Evolutionary conservation across 768 basidiomycete genomes (phyloP).

Genomic region (Dioszegia hungarica): DNA sequence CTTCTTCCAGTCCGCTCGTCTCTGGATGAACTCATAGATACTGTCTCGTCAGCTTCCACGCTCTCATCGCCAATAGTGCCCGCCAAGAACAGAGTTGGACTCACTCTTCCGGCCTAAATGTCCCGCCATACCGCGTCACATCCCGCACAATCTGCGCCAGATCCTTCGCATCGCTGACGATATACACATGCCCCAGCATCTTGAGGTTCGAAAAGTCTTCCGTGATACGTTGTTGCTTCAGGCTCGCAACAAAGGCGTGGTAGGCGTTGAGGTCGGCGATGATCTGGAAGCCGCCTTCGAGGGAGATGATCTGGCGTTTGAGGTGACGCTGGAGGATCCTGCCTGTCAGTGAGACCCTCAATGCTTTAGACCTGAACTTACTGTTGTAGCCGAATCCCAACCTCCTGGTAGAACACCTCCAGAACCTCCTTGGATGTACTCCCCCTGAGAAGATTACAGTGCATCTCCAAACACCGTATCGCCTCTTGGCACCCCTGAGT

Average conservation of each 20-base stretch:
- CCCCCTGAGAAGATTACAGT: slow-evolving; percentile 84
- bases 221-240: slow-evolving; percentile 78
- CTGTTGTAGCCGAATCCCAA: slow-evolving; percentile 82
- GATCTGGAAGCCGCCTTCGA: slow-evolving; percentile 88
- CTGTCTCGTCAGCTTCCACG: slow-evolving; percentile 51
- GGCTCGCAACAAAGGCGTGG: slow-evolving; percentile 75
- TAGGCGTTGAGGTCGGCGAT: slow-evolving; percentile 96
- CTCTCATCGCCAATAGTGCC: too few species aligned
- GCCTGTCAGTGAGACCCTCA: not conserved
- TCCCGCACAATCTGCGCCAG: slow-evolving; percentile 93
- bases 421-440: slow-evolving; percentile 93
- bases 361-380: slow-evolving; percentile 51
- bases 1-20: slow-evolving; percentile 95
- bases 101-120: slow-evolving; percentile 83
- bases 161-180: slow-evolving; percentile 93
- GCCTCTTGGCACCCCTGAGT: slow-evolving; percentile 85
- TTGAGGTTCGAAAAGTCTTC: slow-evolving; percentile 90
- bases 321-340: slow-evolving; percentile 95
- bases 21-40: slow-evolving; percentile 91
- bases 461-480: slow-evolving; percentile 79
- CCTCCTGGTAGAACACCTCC: slow-evolving; percentile 97
- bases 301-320: slow-evolving; percentile 93
- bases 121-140: slow-evolving; percentile 90
- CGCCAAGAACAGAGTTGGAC: too few species aligned
- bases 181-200: slow-evolving; percentile 94